These are phyloP conservation scores for Heteromeles arbutifolia DNA, from an alignment of 306 rosid species.

Conservation along the genomic window DNA sequence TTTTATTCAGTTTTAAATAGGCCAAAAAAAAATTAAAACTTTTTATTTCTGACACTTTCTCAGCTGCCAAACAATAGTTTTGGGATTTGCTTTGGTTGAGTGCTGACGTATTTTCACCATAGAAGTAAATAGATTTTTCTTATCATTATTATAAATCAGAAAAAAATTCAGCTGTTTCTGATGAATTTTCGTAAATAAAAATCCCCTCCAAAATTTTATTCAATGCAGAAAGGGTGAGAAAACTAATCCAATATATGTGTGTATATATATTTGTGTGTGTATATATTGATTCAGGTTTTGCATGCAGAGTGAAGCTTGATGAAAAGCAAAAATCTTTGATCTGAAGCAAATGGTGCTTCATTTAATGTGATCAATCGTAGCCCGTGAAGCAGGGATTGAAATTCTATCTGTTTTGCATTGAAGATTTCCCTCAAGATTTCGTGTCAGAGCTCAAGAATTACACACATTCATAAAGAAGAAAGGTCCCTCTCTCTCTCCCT, in stretches of 20 bases:
- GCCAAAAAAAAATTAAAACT: neutral
- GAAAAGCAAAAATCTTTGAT: conserved; percentile 6
- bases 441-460: conserved; percentile 22
- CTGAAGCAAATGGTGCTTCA: conserved; percentile 31
- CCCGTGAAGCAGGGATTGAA: conserved; percentile 33
- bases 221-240: neutral
- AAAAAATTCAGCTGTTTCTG: neutral
- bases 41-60: conserved; percentile 12
- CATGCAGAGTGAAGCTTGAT: neutral
- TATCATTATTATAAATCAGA: neutral
- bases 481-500: neutral
- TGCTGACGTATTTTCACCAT: neutral
- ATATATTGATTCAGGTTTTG: conserved; percentile 7
- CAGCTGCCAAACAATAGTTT: conserved; percentile 5
- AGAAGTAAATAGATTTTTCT: neutral
- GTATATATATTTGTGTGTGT: neutral
- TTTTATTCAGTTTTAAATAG: neutral
- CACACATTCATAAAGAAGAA: conserved; percentile 4
- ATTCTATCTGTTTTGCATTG: conserved; percentile 24
- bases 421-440: conserved; percentile 13
- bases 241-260: neutral
- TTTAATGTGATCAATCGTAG: conserved; percentile 31
- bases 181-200: neutral
- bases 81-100: neutral
- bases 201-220: neutral